phyloP scores from a whole-genome alignment of 306 rosid genomes.

The Cyamopsis tetragonoloba region DNA sequence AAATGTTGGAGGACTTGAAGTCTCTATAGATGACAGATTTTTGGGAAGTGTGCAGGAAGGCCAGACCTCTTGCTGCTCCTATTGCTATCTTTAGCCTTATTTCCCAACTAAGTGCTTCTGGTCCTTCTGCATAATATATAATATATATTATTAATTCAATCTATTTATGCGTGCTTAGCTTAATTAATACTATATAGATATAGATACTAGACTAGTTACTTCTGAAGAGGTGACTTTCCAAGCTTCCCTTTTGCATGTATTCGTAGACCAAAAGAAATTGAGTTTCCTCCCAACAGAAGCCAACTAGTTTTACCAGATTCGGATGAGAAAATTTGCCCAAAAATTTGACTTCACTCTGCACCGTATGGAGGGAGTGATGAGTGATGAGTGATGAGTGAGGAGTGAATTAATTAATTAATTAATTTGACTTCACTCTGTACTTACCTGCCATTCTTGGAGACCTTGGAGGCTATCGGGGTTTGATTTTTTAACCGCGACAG shows the following conservation, averaged over 20 bases:
- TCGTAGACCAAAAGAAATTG: conserved; percentile 68
- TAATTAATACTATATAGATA: too few relatives aligned
- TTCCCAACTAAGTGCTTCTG: conserved; percentile 70
- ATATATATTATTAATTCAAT: too few relatives aligned
- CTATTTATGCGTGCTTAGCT: too few relatives aligned
- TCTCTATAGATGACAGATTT: conserved; percentile 77
- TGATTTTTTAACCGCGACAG: conserved; percentile 85
- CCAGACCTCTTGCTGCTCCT: conserved; percentile 79
- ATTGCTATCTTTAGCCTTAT: conserved; percentile 65
- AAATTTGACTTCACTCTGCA: conserved; percentile 79
- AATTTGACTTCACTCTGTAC: conserved; percentile 80
- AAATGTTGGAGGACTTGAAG: conserved; percentile 81
- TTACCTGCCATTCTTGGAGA: conserved; percentile 70
- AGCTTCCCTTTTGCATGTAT: conserved; percentile 74
- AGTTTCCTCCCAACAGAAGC: conserved; percentile 72
- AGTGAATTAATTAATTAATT: too few relatives aligned
- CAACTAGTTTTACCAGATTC: conserved; percentile 69
- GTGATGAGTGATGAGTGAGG: too few relatives aligned
- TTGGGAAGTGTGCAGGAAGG: conserved; percentile 56
- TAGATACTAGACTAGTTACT: conserved; percentile 41
- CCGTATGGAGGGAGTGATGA: too few relatives aligned
- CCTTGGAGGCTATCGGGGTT: conserved; percentile 74
- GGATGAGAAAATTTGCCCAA: conserved; percentile 80
- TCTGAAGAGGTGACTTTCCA: conserved; percentile 83
- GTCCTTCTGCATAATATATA: conserved; percentile 53